phyloP scores from a whole-genome alignment of 148 eudicot genomes.

The Polygonum maritimum region DNA sequence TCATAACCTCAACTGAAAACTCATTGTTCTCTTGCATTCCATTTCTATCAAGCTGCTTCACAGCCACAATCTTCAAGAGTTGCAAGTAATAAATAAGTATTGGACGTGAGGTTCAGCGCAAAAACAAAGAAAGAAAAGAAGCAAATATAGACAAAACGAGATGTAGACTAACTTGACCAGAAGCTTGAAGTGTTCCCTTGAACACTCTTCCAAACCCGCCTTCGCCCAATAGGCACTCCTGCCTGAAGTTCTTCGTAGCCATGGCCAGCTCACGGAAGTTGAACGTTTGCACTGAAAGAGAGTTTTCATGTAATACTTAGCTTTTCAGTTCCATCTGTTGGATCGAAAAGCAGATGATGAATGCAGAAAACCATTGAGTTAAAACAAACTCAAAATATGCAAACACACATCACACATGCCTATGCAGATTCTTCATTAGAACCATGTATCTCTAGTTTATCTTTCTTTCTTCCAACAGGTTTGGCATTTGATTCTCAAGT shows the following conservation, averaged over 20 bases:
- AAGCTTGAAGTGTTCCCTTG: conserved; percentile 50
- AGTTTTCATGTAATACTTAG: background rate
- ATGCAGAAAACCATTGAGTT: background rate
- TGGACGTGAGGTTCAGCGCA: background rate
- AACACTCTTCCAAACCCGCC: conserved; percentile 66
- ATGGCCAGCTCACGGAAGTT: conserved; percentile 66
- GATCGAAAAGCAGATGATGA: background rate
- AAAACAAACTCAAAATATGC: background rate
- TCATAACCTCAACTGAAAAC: conserved; percentile 47
- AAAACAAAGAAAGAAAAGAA: background rate
- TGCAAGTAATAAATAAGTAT: background rate
- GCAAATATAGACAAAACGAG: background rate
- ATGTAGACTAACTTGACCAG: conserved; percentile 30
- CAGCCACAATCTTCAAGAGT: conserved; percentile 56
- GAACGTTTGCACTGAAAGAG: conserved; percentile 27
- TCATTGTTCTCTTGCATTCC: conserved; percentile 72
- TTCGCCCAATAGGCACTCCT: conserved; percentile 72
- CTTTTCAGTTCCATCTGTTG: background rate
- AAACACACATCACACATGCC: background rate
- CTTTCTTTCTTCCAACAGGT: background rate
- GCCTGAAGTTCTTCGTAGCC: conserved; percentile 74
- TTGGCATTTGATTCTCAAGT: background rate
- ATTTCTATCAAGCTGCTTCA: conserved; percentile 71
- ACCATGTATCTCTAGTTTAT: too few species aligned
- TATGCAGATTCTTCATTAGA: too few species aligned